Evolutionary conservation across 163 green algal genomes (phyloP).

Genomic region (Scenedesmus sp.): DNA sequence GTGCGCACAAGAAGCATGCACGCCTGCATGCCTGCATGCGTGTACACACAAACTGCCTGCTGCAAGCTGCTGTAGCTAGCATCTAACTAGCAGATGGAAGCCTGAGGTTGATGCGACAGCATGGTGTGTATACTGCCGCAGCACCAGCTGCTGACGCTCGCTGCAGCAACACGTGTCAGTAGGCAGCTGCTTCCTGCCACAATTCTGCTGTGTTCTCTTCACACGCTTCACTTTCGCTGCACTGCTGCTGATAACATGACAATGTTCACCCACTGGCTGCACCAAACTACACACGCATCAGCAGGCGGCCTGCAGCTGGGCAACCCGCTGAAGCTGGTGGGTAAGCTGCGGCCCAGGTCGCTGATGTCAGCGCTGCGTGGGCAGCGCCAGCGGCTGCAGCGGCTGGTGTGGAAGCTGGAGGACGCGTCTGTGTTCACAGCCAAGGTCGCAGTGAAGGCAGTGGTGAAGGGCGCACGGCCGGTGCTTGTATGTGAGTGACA

Average conservation of each 20-base stretch:
- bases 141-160: no score
- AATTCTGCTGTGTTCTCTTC: no score
- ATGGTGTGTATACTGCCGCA: neutral
- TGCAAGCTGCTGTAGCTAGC: neutral
- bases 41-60: neutral
- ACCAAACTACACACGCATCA: neutral
- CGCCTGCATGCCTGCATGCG: neutral
- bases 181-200: neutral
- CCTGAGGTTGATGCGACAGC: neutral
- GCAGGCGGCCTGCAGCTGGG: neutral
- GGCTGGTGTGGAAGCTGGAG: constrained; percentile 50
- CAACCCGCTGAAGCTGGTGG: constrained; percentile 45
- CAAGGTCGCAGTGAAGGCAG: constrained; percentile 40
- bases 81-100: neutral
- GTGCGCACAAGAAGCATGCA: neutral
- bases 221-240: neutral
- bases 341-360: constrained; percentile 24
- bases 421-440: constrained; percentile 44
- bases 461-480: constrained; percentile 38
- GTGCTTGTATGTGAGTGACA: constrained; percentile 45
- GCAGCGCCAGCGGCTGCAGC: constrained; percentile 44
- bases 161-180: no score
- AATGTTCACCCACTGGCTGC: neutral
- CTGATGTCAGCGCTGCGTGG: neutral
- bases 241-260: neutral